Evolutionary conservation across 805 yeast species (phyloP).

Genomic region (Wickerhamomyces queroliae): DNA sequence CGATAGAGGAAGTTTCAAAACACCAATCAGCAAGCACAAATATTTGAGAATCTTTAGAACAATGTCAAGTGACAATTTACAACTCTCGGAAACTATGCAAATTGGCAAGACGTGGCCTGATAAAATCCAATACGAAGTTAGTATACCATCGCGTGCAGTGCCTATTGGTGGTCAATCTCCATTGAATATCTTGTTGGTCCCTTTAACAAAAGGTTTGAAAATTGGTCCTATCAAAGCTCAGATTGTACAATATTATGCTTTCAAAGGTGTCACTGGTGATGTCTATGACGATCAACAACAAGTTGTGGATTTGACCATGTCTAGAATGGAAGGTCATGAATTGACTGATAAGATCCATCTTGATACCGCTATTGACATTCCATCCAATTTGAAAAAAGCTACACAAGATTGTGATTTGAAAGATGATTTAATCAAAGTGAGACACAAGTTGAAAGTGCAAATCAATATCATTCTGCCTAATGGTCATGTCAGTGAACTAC

Average conservation of each 20-base stretch:
- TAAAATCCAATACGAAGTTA: slow-evolving; percentile 81
- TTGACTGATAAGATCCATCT: slow-evolving; percentile 58
- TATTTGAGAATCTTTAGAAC: slow-evolving; percentile 80
- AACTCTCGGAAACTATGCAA: slow-evolving; percentile 75
- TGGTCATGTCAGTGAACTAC: slow-evolving; percentile 78
- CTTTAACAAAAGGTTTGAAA: slow-evolving; percentile 70
- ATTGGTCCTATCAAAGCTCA: slow-evolving; percentile 64
- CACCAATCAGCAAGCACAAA: slow-evolving; percentile 40
- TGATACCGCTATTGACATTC: slow-evolving; percentile 52
- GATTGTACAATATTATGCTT: slow-evolving; percentile 57
- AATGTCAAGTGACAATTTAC: slow-evolving; percentile 67
- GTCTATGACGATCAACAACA: slow-evolving; percentile 55
- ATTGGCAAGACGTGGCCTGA: slow-evolving; percentile 90
- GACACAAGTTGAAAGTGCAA: slow-evolving; percentile 75
- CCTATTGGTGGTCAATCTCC: slow-evolving; percentile 79
- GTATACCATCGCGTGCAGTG: slow-evolving; percentile 79
- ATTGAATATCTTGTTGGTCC: slow-evolving; percentile 64
- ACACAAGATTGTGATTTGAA: slow-evolving; percentile 80
- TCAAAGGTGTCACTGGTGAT: slow-evolving; percentile 51
- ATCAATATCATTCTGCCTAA: slow-evolving; percentile 67
- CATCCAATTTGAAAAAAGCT: slow-evolving; percentile 61
- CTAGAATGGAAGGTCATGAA: slow-evolving; percentile 36
- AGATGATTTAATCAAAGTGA: slow-evolving; percentile 58
- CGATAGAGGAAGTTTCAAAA: slow-evolving; percentile 55
- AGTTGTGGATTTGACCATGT: slow-evolving; percentile 44